These are phyloP conservation scores for Botrytis sinoallii DNA, from an alignment of 2,329 filamentous ascomycete species.

Conservation along the genomic window DNA sequence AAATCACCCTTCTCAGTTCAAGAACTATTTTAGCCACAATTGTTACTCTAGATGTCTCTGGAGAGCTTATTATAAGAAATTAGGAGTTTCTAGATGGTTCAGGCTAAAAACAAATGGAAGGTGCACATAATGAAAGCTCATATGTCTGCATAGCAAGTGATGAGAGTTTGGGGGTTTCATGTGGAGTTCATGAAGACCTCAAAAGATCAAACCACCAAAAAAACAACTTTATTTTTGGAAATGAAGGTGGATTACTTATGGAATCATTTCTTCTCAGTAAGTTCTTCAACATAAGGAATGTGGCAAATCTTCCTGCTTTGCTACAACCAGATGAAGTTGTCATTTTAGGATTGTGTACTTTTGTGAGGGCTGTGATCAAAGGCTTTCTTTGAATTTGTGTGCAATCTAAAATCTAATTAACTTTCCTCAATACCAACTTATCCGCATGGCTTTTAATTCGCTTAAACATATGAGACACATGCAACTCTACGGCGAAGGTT, in stretches of 20 bases:
- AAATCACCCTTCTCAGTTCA: neutral
- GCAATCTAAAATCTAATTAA: no score
- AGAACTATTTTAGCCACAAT: neutral
- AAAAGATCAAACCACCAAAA: neutral
- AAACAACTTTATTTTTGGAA: neutral
- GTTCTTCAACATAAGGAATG: neutral
- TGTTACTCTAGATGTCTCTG: neutral
- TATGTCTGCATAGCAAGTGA: no score
- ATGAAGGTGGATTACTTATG: neutral
- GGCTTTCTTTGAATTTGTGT: neutral
- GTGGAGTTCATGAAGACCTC: neutral
- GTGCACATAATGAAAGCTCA: neutral
- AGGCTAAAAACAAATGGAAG: neutral
- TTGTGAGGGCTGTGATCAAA: neutral
- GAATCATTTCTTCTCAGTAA: no score
- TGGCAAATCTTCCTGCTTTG: neutral
- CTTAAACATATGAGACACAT: neutral
- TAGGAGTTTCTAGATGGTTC: no score
- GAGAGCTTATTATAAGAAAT: fast-evolving
- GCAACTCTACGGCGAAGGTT: neutral
- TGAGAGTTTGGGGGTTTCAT: neutral
- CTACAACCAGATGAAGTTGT: neutral
- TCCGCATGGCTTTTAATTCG: fast-evolving
- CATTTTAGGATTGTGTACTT: neutral
- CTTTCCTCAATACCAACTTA: neutral